Conservation (phyloP, 352 stramenopile genomes). For the Pythium apleroticum region DNA sequence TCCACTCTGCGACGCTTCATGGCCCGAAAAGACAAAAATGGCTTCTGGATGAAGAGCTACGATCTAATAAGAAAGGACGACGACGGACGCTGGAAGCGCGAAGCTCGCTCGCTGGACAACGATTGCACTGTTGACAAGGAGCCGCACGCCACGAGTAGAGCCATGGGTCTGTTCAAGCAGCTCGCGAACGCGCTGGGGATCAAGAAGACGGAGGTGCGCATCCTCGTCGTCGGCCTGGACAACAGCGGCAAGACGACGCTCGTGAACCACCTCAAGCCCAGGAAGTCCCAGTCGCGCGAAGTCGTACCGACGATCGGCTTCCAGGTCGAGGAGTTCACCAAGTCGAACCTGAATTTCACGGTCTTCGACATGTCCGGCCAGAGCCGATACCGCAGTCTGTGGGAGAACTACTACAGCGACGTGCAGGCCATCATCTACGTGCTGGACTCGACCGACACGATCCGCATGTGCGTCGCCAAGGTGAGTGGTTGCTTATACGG, state of each 20-base stretch:
- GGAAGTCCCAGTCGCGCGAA: conserved; percentile 80
- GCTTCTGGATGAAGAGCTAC: not conserved
- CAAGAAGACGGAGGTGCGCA: conserved; percentile 83
- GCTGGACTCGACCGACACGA: conserved; percentile 83
- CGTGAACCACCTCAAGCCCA: conserved; percentile 91
- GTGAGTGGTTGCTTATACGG: no score
- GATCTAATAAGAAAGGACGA: conserved; percentile 11
- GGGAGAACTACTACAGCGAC: conserved; percentile 87
- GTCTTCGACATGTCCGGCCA: conserved; percentile 91
- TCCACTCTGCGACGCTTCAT: conserved; percentile 8
- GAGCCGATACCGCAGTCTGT: conserved; percentile 77
- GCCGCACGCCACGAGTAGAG: not conserved
- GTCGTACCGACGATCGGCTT: conserved; percentile 90
- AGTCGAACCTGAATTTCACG: conserved; percentile 91
- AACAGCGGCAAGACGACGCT: conserved; percentile 92
- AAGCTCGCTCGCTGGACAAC: not conserved
- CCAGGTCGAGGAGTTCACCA: conserved; percentile 88
- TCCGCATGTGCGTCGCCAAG: conserved; percentile 85
- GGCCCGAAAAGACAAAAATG: not conserved
- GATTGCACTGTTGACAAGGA: not conserved
- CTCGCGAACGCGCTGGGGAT: conserved; percentile 74
- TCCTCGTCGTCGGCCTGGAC: conserved; percentile 88
- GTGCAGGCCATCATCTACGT: conserved; percentile 91
- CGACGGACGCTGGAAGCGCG: not conserved
- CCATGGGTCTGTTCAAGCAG: conserved; percentile 87